phyloP scores from a whole-genome alignment of 1,284 basidiomycete species.

The Moniliella sp. region DNA sequence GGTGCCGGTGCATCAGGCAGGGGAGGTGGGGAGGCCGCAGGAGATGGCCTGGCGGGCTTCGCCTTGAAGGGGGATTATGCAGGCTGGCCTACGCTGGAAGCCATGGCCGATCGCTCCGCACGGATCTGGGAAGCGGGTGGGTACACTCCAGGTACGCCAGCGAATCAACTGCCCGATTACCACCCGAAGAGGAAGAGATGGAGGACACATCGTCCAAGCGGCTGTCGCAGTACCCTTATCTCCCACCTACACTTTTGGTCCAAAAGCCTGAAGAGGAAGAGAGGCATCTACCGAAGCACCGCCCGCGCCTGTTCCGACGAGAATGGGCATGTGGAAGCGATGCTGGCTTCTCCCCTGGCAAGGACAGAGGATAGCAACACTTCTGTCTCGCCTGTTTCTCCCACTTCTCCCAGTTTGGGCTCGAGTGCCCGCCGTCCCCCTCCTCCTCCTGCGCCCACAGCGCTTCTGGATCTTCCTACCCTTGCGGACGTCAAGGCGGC shows the following conservation, averaged over 20 bases:
- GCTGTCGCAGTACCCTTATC: too few species aligned
- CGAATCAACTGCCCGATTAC: slow-evolving; percentile 1
- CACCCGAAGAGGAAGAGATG: too few species aligned
- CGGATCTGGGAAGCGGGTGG: slow-evolving; percentile 24
- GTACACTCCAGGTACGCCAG: slow-evolving; percentile 9
- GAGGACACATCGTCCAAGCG: too few species aligned
- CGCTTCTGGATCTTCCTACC: slow-evolving; percentile 23
- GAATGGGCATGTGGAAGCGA: not conserved
- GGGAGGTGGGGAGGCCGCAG: slow-evolving; percentile 23
- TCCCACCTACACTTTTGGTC: too few species aligned
- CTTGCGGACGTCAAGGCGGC: slow-evolving; percentile 28
- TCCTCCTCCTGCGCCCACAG: slow-evolving; percentile 13
- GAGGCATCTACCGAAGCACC: too few species aligned
- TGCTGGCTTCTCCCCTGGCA: not conserved
- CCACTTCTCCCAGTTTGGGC: slow-evolving; percentile 3
- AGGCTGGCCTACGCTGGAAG: slow-evolving; percentile 28
- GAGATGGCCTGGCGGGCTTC: slow-evolving; percentile 21
- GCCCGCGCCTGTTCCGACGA: too few species aligned
- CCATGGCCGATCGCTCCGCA: slow-evolving; percentile 27
- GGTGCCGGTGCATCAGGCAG: slow-evolving; percentile 11
- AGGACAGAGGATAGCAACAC: not conserved
- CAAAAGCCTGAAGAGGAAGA: too few species aligned
- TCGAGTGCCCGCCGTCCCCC: not conserved
- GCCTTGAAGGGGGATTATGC: slow-evolving; percentile 21
- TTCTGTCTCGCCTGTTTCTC: not conserved